Base-by-base conservation (phyloP, 768 basidiomycete species). In the Termitomyces sp. region DNA sequence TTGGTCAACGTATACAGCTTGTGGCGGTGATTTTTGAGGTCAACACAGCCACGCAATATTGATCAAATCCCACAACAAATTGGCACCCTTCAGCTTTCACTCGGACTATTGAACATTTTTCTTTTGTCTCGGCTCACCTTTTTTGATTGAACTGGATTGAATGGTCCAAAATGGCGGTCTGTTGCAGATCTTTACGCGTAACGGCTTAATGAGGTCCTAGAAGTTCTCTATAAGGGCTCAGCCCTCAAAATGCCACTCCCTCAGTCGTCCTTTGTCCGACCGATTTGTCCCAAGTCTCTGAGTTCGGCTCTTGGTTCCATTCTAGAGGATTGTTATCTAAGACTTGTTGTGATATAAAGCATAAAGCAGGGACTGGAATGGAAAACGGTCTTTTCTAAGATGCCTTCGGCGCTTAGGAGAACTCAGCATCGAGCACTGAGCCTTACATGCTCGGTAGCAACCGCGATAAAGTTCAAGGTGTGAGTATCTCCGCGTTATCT, bases 361-460 rank as follows among this genome's bases (percentile, higher is more conserved):
- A 66, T 66, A 66, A 66, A 63, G 63, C 54, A 58, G 45, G 42
- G 47, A 22, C 30, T 48, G 34, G 53, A 45, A 61, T 27, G 55
- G 37, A 55, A 41, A 50, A 49, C 49, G 37, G 50, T 60, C 54
- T 42, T 47, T 50, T 52, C 58, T 54, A 31, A 30, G 42, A 68
- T 68, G 67, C 55, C 67, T 49, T 65, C 63, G 61, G 71, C 75
- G 56, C 73, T 80, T 66, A 76, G 73, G 72, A 76, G 75, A 63
- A 73, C 81, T 33, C 80, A 76, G 65, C 79, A 75, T 61, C 75
- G 75, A 62, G 79, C 78, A 64, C 63, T 78, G 65, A 74, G 73
- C 55, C 70, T 83, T 63, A 79, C 78, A 58, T 79, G 75, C 55
- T 84, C 84, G 42, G 76, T 85, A 63, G 75, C 76, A 51, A 79